Base-by-base conservation (phyloP, 2,329 filamentous ascomycete species). In the Aspergillus uvarum region DNA sequence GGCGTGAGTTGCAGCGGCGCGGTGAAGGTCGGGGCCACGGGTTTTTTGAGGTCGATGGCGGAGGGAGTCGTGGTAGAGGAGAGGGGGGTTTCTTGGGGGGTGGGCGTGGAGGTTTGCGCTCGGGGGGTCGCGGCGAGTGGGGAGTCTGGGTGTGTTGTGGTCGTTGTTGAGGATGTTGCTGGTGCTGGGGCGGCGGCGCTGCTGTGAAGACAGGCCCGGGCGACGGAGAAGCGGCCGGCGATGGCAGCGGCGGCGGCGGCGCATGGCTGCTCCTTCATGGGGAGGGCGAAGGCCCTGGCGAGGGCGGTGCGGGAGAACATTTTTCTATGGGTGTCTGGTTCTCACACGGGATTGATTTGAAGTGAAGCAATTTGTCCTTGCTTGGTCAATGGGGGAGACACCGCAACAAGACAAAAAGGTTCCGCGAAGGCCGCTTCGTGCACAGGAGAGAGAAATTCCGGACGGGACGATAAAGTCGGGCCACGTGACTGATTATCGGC, bases 151-250 rank as follows among this genome's bases (percentile, higher is more conserved):
- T 70, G 62, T n/a, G 68, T 57, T 16, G 32, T 6, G 2, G 12
- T 35, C 3, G 10, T 35, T 32, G 31, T 22, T 22, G 31, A 32
- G 7, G 7, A 12, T 60, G 62, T 61, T 10, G 56, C 31, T 61
- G 64, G 63, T 64, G 68, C 63, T 56, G 66, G 67, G 22, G 74
- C 69, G 55, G 72, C 70, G 68, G 78, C 38, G 14, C 12, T 19
- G 38, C 38, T 74, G 64, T 79, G 77, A 32, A 81, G 73, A 62
- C 71, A 74, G 67, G 76, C 76, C 68, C 77, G 76, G 70, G 63
- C 65, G 69, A 55, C 61, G 67, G 57, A 31, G 49, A 44, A 53
- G 32, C 58, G 60, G 7, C 7, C 26, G 26, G 24, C 24, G 6
- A 26, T 7, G 24, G 24, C 24, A 6, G 26, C 24, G 24, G 24